Percentiles rank a stretch among this genome's conserved stretches.
phyloP scores from a whole-genome alignment of 306 rosid species.

The Elaeagnus macrophylla region DNA sequence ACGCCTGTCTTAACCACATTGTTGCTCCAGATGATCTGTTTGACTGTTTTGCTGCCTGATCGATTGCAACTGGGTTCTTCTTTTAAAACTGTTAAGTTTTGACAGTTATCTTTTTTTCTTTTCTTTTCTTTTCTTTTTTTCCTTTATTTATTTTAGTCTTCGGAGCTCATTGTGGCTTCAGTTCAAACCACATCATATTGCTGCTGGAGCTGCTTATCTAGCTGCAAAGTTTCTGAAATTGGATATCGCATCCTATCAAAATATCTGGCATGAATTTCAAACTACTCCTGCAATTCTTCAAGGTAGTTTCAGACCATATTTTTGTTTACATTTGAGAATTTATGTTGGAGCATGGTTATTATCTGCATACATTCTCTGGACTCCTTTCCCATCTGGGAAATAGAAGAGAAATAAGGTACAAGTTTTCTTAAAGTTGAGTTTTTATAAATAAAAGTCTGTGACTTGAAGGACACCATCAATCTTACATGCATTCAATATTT shows the following conservation, averaged over 20 bases:
- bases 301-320: constrained; percentile 36
- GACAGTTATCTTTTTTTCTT: constrained; percentile 1
- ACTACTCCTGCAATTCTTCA: constrained; percentile 79
- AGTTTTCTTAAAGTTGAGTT: too few relatives aligned
- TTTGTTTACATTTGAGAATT: constrained; percentile 1
- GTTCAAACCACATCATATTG: constrained; percentile 90
- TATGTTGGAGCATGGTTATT: too few relatives aligned
- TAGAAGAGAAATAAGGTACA: too few relatives aligned
- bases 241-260: constrained; percentile 58
- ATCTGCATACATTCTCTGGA: too few relatives aligned
- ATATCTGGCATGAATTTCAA: constrained; percentile 81
- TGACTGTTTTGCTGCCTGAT: constrained; percentile 24
- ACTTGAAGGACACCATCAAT: too few relatives aligned
- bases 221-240: constrained; percentile 73
- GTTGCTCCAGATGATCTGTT: constrained; percentile 63
- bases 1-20: constrained; percentile 35
- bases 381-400: too few relatives aligned
- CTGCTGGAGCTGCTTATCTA: constrained; percentile 93
- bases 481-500: too few relatives aligned
- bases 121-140: too few relatives aligned
- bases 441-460: too few relatives aligned
- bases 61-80: constrained; percentile 13
- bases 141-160: too few relatives aligned
- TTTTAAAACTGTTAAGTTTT: constrained; percentile 11
- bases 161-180: constrained; percentile 98